Evolutionary conservation across 23 red algal genomes (phyloP).

Genomic region (Agarophyton chilense): DNA sequence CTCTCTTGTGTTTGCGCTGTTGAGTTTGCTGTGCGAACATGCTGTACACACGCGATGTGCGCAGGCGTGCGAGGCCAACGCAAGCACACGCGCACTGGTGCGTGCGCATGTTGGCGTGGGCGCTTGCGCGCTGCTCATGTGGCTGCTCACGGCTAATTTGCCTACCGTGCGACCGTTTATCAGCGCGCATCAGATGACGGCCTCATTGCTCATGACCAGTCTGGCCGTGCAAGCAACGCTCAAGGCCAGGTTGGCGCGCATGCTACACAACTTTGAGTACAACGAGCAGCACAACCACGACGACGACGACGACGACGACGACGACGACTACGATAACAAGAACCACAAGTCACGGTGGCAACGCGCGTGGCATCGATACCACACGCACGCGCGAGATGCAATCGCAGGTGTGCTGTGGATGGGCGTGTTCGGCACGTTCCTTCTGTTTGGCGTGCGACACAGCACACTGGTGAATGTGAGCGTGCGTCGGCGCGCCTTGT

Average conservation of each 20-base stretch:
- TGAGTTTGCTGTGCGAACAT: not conserved
- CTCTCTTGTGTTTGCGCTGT: not conserved
- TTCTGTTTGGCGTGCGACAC: not conserved
- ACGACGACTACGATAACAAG: no score
- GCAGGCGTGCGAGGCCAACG: no score
- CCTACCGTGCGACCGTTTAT: not conserved
- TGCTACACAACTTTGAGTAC: not conserved
- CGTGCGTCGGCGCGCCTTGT: not conserved
- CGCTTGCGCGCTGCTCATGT: not conserved
- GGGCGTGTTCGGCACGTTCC: not conserved
- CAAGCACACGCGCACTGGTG: no score
- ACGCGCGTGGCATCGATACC: not conserved
- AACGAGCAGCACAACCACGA: not conserved
- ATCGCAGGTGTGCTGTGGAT: not conserved
- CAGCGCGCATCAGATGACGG: not conserved
- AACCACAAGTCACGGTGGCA: no score
- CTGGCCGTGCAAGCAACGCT: not conserved
- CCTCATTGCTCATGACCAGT: not conserved
- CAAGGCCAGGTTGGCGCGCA: not conserved
- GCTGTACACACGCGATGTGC: not conserved
- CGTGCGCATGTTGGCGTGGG: not conserved
- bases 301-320: not conserved
- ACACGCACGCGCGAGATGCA: not conserved
- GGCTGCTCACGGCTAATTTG: not conserved
- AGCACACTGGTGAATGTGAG: not conserved